phyloP scores from a whole-genome alignment of 345 rosid genomes.

The Lumnitzera racemosa region DNA sequence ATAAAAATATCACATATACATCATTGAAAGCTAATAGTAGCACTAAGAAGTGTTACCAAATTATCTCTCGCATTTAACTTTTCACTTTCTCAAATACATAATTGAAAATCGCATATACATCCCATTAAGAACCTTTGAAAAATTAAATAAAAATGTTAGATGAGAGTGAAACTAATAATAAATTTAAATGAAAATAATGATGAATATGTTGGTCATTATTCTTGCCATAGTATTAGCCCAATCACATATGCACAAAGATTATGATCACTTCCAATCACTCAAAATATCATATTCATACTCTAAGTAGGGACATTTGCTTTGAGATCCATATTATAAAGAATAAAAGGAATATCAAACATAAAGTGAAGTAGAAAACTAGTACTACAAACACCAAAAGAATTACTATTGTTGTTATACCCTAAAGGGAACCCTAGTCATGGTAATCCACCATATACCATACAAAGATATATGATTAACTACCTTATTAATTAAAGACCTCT shows the following conservation, averaged over 20 bases:
- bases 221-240: slow-evolving; percentile 33
- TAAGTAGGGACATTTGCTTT: slow-evolving; percentile 35
- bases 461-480: no score
- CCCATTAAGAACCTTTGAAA: slow-evolving; percentile 34
- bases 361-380: no score
- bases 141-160: not conserved
- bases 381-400: not conserved
- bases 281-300: slow-evolving; percentile 33
- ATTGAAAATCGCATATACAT: slow-evolving; percentile 20
- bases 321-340: slow-evolving; percentile 19
- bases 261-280: slow-evolving; percentile 39
- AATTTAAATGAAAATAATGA: not conserved
- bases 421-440: no score
- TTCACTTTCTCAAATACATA: slow-evolving; percentile 25
- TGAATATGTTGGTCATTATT: not conserved
- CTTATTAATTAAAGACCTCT: no score
- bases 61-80: slow-evolving; percentile 38
- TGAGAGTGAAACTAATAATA: no score
- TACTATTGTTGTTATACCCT: no score
- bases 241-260: slow-evolving; percentile 50
- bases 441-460: no score
- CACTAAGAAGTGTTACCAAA: slow-evolving; percentile 40
- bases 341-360: not conserved
- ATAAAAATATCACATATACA: not conserved
- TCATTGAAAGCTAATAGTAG: slow-evolving; percentile 39